Evolutionary conservation across 2,329 filamentous ascomycete genomes (phyloP), one percentile per base, ranked within the genome.

Genomic region (Aspergillus sp.): DNA sequence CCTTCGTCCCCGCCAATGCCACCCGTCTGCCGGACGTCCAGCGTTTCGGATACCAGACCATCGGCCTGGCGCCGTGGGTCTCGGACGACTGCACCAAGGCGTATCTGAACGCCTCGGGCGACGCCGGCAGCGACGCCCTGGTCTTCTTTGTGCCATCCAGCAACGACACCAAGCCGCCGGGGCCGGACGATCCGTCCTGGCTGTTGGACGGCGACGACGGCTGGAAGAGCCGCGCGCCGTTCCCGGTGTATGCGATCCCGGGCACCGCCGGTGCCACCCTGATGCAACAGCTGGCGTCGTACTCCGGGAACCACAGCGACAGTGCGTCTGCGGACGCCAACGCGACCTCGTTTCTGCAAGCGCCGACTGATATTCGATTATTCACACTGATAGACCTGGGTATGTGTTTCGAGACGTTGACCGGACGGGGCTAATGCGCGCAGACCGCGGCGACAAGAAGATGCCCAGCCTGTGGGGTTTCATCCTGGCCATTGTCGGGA

Each of bases 31-130:
- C 72, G n/a, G 81, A 94, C 63, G 81, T 97, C 14, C 78, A 80
- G 0, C 80, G 81, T 45, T 68, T 70, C 17, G 84, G 88, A 59
- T 91, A 89, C 69, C 85, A 87, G 50, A 78, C 91, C 47, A 83
- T 97, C 61, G 92, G 88, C 23, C 75, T 97, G 49, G 92, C 90
- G 20, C 93, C 93, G 23, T 97, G 93, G 92, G 84, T 91, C 62
- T 88, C 81, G 56, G 75, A 80, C 6, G 76, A 83, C 21, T 99
- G 93, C 67, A 88, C 89, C 11, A 73, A 80, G 50, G 81, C 87
- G 42, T 96, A 91, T 67, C 79, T 97, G 44, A 73, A 79, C 16
- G 75, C 77, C 11, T 81, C 81, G 2, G 78, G 82, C 17, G 81
- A 82, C n/a, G 83, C 86, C 59, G 80, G 83, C 20, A 78, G 87